These are phyloP conservation scores for Chaetomium olivaceum DNA, from an alignment of 2,329 filamentous ascomycete species.

Conservation along the genomic window DNA sequence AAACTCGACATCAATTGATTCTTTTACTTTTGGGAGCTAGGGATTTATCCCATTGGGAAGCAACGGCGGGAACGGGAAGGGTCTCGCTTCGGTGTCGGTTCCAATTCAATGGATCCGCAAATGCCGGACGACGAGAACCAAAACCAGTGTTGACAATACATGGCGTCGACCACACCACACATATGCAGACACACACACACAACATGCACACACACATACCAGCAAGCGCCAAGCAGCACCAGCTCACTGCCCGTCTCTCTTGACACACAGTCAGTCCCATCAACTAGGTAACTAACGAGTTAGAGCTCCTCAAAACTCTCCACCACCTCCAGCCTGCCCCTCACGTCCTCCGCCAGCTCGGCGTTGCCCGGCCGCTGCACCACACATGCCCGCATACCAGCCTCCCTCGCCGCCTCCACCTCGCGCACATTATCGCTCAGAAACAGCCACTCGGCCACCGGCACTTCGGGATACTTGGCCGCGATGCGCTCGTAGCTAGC, in stretches of 20 bases:
- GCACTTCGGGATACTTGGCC: constrained; percentile 47
- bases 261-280: background rate
- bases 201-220: background rate
- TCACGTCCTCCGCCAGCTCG: constrained; percentile 51
- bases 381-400: constrained; percentile 64
- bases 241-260: background rate
- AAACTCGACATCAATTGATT: background rate
- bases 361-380: constrained; percentile 71
- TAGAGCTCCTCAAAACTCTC: constrained; percentile 37
- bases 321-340: constrained; percentile 35
- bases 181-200: background rate
- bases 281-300: background rate
- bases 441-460: constrained; percentile 65
- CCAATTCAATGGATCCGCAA: constrained; percentile 4
- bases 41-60: background rate
- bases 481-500: constrained; percentile 69
- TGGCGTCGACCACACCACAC: background rate
- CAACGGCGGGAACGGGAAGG: background rate
- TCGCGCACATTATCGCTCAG: constrained; percentile 77
- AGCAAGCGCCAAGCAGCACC: background rate
- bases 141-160: too few species aligned
- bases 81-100: background rate
- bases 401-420: constrained; percentile 61
- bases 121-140: background rate
- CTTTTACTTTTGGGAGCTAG: background rate